phyloP scores from a whole-genome alignment of 2,329 filamentous ascomycete species.

The Aspergillus candidus region DNA sequence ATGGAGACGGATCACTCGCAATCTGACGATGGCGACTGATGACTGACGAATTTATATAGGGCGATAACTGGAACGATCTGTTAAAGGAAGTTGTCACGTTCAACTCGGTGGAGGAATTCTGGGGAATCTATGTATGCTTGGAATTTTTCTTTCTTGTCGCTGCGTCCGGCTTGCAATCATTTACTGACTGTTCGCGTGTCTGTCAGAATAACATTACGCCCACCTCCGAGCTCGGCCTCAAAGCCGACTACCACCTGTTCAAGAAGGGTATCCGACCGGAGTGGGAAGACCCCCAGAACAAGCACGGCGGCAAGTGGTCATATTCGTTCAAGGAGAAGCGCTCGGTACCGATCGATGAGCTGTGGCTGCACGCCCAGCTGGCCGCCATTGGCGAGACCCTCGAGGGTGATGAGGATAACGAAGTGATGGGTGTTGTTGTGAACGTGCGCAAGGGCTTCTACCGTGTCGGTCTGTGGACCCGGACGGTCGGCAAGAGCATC shows the following conservation, averaged over 20 bases:
- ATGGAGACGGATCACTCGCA: slow-evolving; percentile 21
- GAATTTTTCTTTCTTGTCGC: not conserved
- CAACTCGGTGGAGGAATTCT: slow-evolving; percentile 98
- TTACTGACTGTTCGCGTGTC: slow-evolving; percentile 8
- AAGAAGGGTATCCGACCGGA: slow-evolving; percentile 94
- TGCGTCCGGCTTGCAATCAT: not conserved
- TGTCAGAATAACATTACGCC: slow-evolving; percentile 94
- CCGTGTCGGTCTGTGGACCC: slow-evolving; percentile 95
- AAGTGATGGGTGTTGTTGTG: slow-evolving; percentile 98
- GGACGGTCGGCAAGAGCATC: slow-evolving; percentile 80
- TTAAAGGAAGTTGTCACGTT: slow-evolving; percentile 98
- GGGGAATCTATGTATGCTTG: slow-evolving; percentile 89
- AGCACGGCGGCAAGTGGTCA: slow-evolving; percentile 98
- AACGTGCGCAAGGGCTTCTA: slow-evolving; percentile 98
- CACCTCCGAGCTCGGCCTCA: slow-evolving; percentile 89
- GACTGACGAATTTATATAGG: slow-evolving; percentile 45
- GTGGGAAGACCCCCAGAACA: slow-evolving; percentile 98
- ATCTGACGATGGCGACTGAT: not conserved
- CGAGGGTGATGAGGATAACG: slow-evolving; percentile 84
- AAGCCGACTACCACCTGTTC: slow-evolving; percentile 99
- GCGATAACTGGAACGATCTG: slow-evolving; percentile 97
- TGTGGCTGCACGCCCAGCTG: slow-evolving; percentile 97
- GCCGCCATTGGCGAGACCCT: slow-evolving; percentile 95
- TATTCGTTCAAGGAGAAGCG: slow-evolving; percentile 98
- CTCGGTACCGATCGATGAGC: slow-evolving; percentile 80